phyloP scores from a whole-genome alignment of 1,139 yeast species.

The Pichia sp. region DNA sequence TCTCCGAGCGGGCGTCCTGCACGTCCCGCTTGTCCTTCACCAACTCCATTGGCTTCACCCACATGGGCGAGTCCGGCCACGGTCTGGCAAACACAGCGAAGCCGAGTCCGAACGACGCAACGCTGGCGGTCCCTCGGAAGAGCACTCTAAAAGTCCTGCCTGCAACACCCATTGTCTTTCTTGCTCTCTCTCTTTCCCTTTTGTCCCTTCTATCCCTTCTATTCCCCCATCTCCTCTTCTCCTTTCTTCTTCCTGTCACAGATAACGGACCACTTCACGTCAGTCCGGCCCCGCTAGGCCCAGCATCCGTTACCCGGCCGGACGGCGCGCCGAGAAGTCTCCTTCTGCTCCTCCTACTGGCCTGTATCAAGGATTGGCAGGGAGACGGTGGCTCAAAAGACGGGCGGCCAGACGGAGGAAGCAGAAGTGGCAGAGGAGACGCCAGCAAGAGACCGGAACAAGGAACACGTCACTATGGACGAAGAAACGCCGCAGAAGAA shows the following conservation, averaged over 20 bases:
- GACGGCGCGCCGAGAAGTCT: too few species aligned
- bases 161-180: conserved; percentile 6
- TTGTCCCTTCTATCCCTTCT: not conserved
- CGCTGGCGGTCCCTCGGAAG: conserved; percentile 9
- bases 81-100: conserved; percentile 41
- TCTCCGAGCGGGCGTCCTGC: not conserved
- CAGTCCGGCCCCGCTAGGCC: not conserved
- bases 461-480: not conserved
- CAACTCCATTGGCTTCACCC: conserved; percentile 25
- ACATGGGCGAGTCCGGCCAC: conserved; percentile 39
- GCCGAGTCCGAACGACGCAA: conserved; percentile 40
- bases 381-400: too few species aligned
- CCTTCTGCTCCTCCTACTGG: too few species aligned
- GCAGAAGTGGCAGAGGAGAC: not conserved
- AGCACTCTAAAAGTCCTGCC: not conserved
- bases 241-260: not conserved
- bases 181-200: not conserved
- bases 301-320: conserved; percentile 1
- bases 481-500: not conserved
- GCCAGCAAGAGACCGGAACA: not conserved
- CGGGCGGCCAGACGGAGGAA: too few species aligned
- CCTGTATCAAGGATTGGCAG: too few species aligned
- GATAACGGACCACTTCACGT: too few species aligned
- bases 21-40: conserved; percentile 6
- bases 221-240: not conserved